A percentile compares a stretch with the other conserved stretches of the same genome.
Evolutionary conservation across 352 stramenopile species (phyloP).

Genomic region (Phytophthora pinifolia): DNA sequence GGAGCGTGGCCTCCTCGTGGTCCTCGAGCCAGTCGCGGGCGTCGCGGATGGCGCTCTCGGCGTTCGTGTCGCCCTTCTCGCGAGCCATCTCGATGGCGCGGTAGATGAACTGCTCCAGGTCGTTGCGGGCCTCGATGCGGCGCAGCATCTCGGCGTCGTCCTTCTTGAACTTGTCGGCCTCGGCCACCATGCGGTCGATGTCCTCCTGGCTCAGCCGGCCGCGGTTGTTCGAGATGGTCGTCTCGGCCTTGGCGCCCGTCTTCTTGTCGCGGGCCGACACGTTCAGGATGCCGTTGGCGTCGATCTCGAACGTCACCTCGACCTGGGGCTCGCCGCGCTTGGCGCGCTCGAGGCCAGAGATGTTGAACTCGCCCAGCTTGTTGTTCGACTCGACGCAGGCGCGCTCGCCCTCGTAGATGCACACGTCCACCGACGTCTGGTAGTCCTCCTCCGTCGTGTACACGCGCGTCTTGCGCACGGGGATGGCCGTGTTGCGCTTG

Average conservation of each 20-base stretch:
- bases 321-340: conserved; percentile 90
- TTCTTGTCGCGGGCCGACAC: conserved; percentile 89
- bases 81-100: conserved; percentile 64
- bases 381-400: conserved; percentile 91
- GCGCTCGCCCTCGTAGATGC: conserved; percentile 89
- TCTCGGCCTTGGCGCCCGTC: conserved; percentile 64
- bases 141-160: conserved; percentile 68
- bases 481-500: conserved; percentile 88
- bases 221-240: conserved; percentile 78
- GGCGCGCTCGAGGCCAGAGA: conserved; percentile 85
- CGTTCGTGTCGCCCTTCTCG: conserved; percentile 66
- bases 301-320: conserved; percentile 90
- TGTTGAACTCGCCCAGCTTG: conserved; percentile 92
- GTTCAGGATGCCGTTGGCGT: conserved; percentile 93
- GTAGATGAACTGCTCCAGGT: conserved; percentile 75
- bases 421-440: conserved; percentile 87
- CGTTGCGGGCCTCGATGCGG: conserved; percentile 69
- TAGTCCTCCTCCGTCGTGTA: conserved; percentile 75
- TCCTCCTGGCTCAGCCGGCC: conserved; percentile 67
- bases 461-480: conserved; percentile 77
- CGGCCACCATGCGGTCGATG: conserved; percentile 71
- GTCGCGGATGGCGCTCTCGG: conserved; percentile 84
- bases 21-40: conserved; percentile 88
- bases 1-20: conserved; percentile 87
- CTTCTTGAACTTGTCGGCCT: conserved; percentile 78